phyloP scores from a whole-genome alignment of 768 basidiomycete genomes.

The Termitomyces sp. region DNA sequence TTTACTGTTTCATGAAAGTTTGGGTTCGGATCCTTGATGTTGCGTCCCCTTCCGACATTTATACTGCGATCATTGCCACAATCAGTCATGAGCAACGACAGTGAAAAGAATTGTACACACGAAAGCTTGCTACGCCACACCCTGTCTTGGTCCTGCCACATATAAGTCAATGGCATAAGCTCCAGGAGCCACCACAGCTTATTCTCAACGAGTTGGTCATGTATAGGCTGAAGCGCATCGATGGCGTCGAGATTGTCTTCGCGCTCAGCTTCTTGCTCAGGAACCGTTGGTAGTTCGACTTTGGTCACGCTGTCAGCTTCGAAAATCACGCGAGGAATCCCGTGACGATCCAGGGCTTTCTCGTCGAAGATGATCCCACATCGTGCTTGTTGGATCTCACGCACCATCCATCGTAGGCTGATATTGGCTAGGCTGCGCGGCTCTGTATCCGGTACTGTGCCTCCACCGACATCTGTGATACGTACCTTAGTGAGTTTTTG shows the following conservation, averaged over 20 bases:
- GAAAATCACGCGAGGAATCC: constrained; percentile 1
- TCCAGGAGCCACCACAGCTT: constrained; percentile 71
- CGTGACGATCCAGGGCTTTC: constrained; percentile 34
- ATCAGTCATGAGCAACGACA: neutral
- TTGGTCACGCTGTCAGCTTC: neutral
- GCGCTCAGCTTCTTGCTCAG: constrained; percentile 4
- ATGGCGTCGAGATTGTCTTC: constrained; percentile 8
- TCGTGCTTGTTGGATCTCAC: constrained; percentile 49
- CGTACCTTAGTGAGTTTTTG: neutral
- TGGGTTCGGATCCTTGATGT: constrained; percentile 38
- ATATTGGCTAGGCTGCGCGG: constrained; percentile 49
- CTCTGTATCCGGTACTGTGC: constrained; percentile 39
- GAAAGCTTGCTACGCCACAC: constrained; percentile 48
- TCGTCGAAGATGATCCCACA: constrained; percentile 57
- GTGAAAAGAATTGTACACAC: constrained; percentile 32
- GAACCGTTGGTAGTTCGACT: constrained; percentile 26
- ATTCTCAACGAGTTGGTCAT: constrained; percentile 40
- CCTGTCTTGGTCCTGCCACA: constrained; percentile 52
- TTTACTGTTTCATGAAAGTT: constrained; percentile 62
- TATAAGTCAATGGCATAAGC: constrained; percentile 46
- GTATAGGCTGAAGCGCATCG: constrained; percentile 44
- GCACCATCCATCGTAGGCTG: constrained; percentile 75
- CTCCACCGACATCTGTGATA: constrained; percentile 64
- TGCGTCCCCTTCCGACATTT: constrained; percentile 43
- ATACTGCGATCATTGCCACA: neutral